Conservation (phyloP, 371 early-diverging fungal species). For the Rhizopus delemar region DNA sequence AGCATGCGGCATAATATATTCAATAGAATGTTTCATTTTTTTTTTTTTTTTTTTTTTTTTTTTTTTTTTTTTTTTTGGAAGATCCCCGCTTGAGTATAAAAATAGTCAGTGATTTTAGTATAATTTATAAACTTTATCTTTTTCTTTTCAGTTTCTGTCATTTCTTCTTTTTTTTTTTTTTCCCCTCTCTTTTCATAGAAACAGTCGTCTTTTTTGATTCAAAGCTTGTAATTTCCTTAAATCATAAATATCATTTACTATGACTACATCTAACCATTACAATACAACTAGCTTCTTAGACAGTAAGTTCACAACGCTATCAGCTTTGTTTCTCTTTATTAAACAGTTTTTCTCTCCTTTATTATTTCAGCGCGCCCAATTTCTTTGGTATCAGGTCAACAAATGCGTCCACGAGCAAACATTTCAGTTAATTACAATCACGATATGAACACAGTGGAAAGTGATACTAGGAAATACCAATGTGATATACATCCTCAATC, state of each 20-base stretch:
- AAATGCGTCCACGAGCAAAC: not conserved
- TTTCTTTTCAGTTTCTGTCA: conserved; percentile 2
- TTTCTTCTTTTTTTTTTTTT: not conserved
- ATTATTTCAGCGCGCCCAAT: not conserved
- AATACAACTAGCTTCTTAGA: not conserved
- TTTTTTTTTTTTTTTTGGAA: conserved; percentile 3
- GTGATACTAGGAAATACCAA: not conserved
- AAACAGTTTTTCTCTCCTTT: not conserved
- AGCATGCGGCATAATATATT: conserved; percentile 2
- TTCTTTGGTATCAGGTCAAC: conserved; percentile 3
- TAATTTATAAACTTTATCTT: not conserved
- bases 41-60: not conserved
- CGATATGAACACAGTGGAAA: not conserved
- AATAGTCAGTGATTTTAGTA: not conserved
- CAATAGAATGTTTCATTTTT: not conserved
- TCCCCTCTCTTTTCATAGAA: not conserved
- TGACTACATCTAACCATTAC: not conserved
- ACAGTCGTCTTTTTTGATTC: not conserved
- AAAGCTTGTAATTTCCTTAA: not conserved
- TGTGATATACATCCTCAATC: not conserved
- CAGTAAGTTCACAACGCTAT: not conserved
- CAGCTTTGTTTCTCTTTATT: not conserved
- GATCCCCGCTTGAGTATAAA: conserved; percentile 9
- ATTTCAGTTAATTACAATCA: not conserved
- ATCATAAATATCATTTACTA: not conserved